A percentile compares a stretch with the other conserved stretches of the same genome.
Evolutionary conservation across 129 eudicot genomes (phyloP).

Genomic region (Pulicaria dysenterica): DNA sequence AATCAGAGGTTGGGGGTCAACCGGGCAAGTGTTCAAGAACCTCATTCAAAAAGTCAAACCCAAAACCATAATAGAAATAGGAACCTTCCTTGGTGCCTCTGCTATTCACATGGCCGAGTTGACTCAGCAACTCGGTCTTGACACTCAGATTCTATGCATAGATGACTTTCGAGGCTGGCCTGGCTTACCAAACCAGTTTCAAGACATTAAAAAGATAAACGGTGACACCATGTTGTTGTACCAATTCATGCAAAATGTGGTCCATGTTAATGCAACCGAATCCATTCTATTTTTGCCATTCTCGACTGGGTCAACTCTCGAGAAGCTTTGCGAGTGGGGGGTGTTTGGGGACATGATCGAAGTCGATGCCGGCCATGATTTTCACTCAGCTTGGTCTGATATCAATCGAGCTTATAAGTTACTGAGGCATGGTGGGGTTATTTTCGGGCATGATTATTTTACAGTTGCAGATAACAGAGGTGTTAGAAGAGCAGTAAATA

Average conservation of each 20-base stretch:
- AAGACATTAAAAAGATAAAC: conserved; percentile 45
- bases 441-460: conserved; percentile 75
- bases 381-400: conserved; percentile 89
- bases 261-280: conserved; percentile 43
- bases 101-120: conserved; percentile 74
- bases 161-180: conserved; percentile 96
- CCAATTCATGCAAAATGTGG: conserved; percentile 86
- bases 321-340: conserved; percentile 74
- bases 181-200: conserved; percentile 39
- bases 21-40: conserved; percentile 67
- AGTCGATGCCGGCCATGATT: conserved; percentile 78
- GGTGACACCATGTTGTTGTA: conserved; percentile 63
- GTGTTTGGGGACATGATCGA: conserved; percentile 69
- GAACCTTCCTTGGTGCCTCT: conserved; percentile 87
- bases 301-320: conserved; percentile 60
- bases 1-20: conserved; percentile 80
- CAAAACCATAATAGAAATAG: conserved; percentile 64
- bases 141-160: conserved; percentile 65
- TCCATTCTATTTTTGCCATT: conserved; percentile 54
- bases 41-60: conserved; percentile 55
- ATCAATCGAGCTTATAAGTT: conserved; percentile 72
- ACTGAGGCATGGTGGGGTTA: conserved; percentile 67
- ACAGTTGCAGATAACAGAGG: conserved; percentile 61
- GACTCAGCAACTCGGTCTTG: conserved; percentile 52
- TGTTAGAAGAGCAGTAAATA: conserved; percentile 62